These are phyloP conservation scores for Dendrocalamus latiflorus DNA, from an alignment of 202 grass and related monocot species.

Conservation along the genomic window DNA sequence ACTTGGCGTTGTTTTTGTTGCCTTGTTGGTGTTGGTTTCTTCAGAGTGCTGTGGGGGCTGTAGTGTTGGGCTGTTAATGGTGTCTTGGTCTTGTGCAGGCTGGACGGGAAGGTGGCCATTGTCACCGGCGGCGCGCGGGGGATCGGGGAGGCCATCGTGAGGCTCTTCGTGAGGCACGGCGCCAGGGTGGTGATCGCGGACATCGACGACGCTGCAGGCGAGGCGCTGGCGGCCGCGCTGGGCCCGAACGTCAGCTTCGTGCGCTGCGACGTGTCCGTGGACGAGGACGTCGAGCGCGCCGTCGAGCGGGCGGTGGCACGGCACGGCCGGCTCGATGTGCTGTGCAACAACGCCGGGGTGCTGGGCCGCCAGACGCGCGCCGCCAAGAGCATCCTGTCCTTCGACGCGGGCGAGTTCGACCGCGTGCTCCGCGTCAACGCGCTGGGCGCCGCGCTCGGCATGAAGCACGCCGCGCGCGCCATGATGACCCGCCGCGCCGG, in stretches of 20 bases:
- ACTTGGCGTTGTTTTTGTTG: background rate
- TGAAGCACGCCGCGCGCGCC: slow-evolving; percentile 95
- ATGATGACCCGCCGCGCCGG: slow-evolving; percentile 52
- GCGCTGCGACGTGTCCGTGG: slow-evolving; percentile 74
- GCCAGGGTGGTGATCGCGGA: slow-evolving; percentile 82
- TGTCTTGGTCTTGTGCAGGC: slow-evolving; percentile 23
- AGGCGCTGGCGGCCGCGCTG: slow-evolving; percentile 57
- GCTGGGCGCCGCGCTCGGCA: slow-evolving; percentile 76
- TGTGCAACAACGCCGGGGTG: slow-evolving; percentile 88
- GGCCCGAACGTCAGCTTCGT: slow-evolving; percentile 50
- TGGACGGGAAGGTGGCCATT: slow-evolving; percentile 88
- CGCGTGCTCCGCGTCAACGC: slow-evolving; percentile 86
- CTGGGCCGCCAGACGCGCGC: slow-evolving; percentile 83
- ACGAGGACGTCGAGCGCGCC: slow-evolving; percentile 63
- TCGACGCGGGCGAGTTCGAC: slow-evolving; percentile 87
- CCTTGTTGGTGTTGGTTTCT: background rate
- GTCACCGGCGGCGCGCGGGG: slow-evolving; percentile 82
- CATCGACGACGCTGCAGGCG: slow-evolving; percentile 54
- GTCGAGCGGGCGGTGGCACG: slow-evolving; percentile 40
- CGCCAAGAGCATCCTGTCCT: slow-evolving; percentile 78
- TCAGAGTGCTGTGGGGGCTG: too few relatives aligned
- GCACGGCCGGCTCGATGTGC: slow-evolving; percentile 66
- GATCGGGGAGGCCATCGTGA: slow-evolving; percentile 92
- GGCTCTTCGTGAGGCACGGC: too few relatives aligned
- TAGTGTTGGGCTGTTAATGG: too few relatives aligned